Conservation (phyloP, 1,284 basidiomycete species). For the Tremellales sp. region DNA sequence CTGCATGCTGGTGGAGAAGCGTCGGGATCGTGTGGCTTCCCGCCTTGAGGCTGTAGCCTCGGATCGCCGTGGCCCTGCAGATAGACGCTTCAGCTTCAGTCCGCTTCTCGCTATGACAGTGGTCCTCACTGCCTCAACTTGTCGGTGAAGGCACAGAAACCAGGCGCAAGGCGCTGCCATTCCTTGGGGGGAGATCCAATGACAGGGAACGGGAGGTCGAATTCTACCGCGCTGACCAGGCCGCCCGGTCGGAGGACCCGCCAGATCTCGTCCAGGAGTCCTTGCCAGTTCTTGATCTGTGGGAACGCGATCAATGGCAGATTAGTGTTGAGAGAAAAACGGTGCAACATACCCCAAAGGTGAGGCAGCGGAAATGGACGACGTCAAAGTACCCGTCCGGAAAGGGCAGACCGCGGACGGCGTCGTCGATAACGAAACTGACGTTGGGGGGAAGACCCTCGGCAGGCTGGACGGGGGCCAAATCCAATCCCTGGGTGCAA, state of each 20-base stretch:
- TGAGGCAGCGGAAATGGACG: constrained; percentile 11
- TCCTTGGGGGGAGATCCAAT: neutral
- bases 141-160: neutral
- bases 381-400: constrained; percentile 16
- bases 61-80: neutral
- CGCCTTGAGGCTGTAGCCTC: neutral
- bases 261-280: constrained; percentile 7
- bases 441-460: constrained; percentile 13
- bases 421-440: constrained; percentile 13
- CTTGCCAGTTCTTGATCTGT: constrained; percentile 13
- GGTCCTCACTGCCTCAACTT: neutral
- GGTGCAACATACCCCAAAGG: constrained; percentile 8
- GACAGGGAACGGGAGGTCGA: constrained; percentile 1
- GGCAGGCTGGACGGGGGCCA: constrained; percentile 13
- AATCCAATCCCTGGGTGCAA: constrained; percentile 13
- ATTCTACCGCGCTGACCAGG: constrained; percentile 10
- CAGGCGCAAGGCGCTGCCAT: neutral
- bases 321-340: neutral
- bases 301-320: neutral
- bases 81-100: neutral
- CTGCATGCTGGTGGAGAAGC: neutral
- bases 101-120: too few relatives aligned
- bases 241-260: constrained; percentile 12
- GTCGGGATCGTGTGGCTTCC: neutral
- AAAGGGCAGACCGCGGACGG: constrained; percentile 11